Conservation (phyloP, 768 basidiomycete species). For the Auriscalpium vulgare region DNA sequence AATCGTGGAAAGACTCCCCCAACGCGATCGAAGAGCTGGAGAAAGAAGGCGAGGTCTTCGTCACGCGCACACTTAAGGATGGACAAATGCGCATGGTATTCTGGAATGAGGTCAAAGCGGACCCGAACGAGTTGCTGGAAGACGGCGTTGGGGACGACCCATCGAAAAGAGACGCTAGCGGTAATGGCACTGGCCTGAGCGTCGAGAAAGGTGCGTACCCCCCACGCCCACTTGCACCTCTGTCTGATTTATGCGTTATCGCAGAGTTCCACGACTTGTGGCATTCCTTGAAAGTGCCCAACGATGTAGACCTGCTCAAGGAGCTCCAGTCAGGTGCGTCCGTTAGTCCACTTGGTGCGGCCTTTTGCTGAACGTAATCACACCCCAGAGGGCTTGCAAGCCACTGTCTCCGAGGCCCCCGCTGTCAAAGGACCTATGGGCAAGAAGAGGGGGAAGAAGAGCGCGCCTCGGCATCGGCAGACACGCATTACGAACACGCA, state of each 20-base stretch:
- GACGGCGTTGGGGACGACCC: constrained; percentile 8
- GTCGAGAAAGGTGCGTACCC: constrained; percentile 67
- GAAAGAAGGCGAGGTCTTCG: constrained; percentile 79
- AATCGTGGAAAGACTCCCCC: constrained; percentile 87
- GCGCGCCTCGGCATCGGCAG: constrained; percentile 64
- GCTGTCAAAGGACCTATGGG: constrained; percentile 44
- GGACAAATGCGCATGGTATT: constrained; percentile 80
- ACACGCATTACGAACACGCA: constrained; percentile 86
- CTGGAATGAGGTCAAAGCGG: constrained; percentile 83
- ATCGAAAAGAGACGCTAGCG: constrained; percentile 20
- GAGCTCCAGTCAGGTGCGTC: constrained; percentile 72
- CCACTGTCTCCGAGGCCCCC: constrained; percentile 58
- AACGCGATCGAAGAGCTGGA: constrained; percentile 84
- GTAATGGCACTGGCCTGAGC: constrained; percentile 59
- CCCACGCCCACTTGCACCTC: too few species aligned
- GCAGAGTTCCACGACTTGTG: constrained; percentile 84
- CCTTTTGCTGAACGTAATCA: neutral
- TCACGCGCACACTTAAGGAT: constrained; percentile 81
- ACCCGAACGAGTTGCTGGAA: constrained; percentile 14
- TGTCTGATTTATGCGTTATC: neutral
- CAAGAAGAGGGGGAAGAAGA: constrained; percentile 76
- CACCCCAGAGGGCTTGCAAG: constrained; percentile 66
- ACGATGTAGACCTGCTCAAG: constrained; percentile 74
- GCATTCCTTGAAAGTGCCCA: constrained; percentile 79
- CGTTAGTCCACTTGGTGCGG: constrained; percentile 13